Percentiles rank a stretch among this genome's conserved stretches.
phyloP scores from a whole-genome alignment of 345 rosid species.

The Limnanthes douglasii region DNA sequence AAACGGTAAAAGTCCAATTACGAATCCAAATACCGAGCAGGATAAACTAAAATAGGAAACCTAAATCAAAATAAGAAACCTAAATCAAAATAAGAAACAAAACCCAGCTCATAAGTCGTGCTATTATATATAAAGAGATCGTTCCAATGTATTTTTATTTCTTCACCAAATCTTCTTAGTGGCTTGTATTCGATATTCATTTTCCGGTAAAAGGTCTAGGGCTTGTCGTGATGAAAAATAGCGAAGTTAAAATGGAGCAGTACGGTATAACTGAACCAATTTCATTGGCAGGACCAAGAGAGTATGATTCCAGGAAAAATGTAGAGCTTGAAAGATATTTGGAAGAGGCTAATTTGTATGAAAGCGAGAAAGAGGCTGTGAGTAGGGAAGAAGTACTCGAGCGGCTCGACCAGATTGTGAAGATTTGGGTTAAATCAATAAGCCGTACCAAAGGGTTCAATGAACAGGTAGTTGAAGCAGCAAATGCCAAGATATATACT shows the following conservation, averaged over 20 bases:
- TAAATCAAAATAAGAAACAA: too few species aligned
- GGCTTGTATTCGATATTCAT: too few species aligned
- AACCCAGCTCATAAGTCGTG: too few species aligned
- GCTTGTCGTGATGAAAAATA: too few species aligned
- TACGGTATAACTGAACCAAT: slow-evolving; percentile 82
- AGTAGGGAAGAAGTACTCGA: slow-evolving; percentile 96
- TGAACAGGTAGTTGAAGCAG: slow-evolving; percentile 84
- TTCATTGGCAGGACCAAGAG: slow-evolving; percentile 88
- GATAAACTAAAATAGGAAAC: too few species aligned
- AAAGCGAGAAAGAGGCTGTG: slow-evolving; percentile 80
- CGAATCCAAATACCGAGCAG: too few species aligned
- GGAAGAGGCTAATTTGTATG: slow-evolving; percentile 77
- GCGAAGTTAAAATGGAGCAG: slow-evolving; percentile 45
- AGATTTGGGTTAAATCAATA: slow-evolving; percentile 76
- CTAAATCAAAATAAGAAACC: too few species aligned
- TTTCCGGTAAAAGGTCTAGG: too few species aligned
- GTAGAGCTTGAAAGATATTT: slow-evolving; percentile 75
- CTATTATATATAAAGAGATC: too few species aligned
- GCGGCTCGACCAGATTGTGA: slow-evolving; percentile 92
- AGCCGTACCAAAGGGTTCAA: slow-evolving; percentile 76
- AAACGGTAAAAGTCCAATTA: too few species aligned
- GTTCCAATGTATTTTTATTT: too few species aligned
- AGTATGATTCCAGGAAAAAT: slow-evolving; percentile 55
- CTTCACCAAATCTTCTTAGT: too few species aligned
- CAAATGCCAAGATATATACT: slow-evolving; percentile 95